Conservation (phyloP, 371 early-diverging fungal species). For the Encephalitozoon intestinalis region DNA sequence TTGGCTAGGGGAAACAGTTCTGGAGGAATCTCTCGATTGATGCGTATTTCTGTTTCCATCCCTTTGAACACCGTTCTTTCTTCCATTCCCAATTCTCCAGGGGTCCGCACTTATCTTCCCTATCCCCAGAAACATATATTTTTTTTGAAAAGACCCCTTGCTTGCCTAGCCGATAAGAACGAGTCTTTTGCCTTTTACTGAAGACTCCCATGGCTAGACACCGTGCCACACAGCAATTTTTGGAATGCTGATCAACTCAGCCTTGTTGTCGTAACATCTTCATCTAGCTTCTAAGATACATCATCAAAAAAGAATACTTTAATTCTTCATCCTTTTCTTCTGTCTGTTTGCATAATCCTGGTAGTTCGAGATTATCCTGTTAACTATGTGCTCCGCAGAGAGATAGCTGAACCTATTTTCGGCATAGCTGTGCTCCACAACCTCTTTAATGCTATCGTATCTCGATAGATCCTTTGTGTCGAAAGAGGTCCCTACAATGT, state of each 20-base stretch:
- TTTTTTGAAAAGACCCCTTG: not conserved
- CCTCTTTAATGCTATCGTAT: not conserved
- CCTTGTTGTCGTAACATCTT: not conserved
- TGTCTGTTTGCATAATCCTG: conserved; percentile 26
- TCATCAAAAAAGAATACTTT: not conserved
- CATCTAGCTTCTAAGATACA: not conserved
- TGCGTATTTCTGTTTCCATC: not conserved
- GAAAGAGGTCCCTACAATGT: not conserved
- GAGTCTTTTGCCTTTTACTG: conserved; percentile 20
- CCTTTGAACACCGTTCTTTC: not conserved
- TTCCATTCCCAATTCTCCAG: not conserved
- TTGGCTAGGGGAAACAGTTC: not conserved
- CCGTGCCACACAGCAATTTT: not conserved
- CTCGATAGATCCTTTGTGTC: conserved; percentile 22
- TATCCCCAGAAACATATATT: not conserved
- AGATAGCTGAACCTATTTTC: conserved; percentile 22
- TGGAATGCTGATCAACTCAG: conserved; percentile 5
- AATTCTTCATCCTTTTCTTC: not conserved
- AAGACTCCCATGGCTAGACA: conserved; percentile 5
- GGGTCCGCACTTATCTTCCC: not conserved
- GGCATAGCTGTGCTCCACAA: not conserved
- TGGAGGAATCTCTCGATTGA: not conserved
- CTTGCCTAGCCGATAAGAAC: not conserved
- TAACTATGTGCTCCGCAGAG: conserved; percentile 24
- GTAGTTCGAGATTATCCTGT: conserved; percentile 33